Percentiles rank a stretch among this genome's conserved stretches.
phyloP scores from a whole-genome alignment of 768 basidiomycete species.

The Leccinum ochraceum region DNA sequence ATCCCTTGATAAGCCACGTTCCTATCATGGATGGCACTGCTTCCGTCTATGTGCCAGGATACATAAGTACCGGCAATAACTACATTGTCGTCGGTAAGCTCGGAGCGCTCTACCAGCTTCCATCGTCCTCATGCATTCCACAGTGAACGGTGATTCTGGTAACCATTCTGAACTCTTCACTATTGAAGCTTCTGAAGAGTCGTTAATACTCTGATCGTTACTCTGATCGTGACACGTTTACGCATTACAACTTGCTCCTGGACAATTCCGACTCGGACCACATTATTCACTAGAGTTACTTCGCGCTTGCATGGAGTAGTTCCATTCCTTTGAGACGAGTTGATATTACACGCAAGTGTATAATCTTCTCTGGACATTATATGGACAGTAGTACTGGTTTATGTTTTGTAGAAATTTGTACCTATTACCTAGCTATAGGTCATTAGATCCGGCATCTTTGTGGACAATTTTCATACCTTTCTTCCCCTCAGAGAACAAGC shows the following conservation, averaged over 20 bases:
- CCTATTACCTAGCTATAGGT: neutral
- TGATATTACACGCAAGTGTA: slow-evolving; percentile 1
- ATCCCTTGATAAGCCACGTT: slow-evolving; percentile 60
- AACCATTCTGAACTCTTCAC: slow-evolving; percentile 60
- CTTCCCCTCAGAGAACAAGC: neutral
- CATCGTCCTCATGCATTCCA: slow-evolving; percentile 1
- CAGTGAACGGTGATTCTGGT: slow-evolving; percentile 72
- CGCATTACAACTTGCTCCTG: neutral
- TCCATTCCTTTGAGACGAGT: slow-evolving; percentile 9
- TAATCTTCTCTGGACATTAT: slow-evolving; percentile 12
- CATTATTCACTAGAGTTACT: neutral
- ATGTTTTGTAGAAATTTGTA: slow-evolving; percentile 1
- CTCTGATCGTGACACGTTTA: neutral
- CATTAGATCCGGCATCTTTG: neutral
- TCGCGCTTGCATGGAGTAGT: slow-evolving; percentile 3
- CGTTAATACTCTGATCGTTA: neutral
- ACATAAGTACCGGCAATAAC: slow-evolving; percentile 39
- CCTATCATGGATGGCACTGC: slow-evolving; percentile 48
- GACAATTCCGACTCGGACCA: slow-evolving; percentile 1
- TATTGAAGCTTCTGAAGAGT: slow-evolving; percentile 35
- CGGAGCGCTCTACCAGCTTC: neutral
- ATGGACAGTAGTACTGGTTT: slow-evolving; percentile 16
- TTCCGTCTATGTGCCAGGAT: slow-evolving; percentile 51
- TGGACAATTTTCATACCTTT: neutral
- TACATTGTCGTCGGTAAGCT: slow-evolving; percentile 68